Evolutionary conservation across 2,329 filamentous ascomycete species (phyloP), one percentile per base, ranked within the genome.

Genomic region (Hypoxylon sp.): DNA sequence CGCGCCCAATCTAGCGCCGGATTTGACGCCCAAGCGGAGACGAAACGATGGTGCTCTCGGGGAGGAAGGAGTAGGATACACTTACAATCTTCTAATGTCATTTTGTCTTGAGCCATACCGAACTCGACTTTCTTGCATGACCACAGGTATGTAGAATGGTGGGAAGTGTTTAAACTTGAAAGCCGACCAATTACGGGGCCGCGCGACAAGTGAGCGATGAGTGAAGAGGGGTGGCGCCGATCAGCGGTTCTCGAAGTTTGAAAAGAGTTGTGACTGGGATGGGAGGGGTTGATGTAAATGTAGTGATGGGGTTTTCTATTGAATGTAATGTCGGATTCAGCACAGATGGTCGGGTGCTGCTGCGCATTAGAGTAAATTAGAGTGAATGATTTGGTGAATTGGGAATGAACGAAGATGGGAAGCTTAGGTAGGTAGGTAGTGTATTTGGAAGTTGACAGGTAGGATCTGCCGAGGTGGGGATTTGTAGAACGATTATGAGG

Each of bases 31-130:
- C 10, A 32, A 57, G 32, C 11, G 21, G 30, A 19, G n/a, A 43
- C 7, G 4, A 48, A 19, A 25, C 10, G 23, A 25, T n/a, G 11
- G 21, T n/a, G 2, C 13, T n/a, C 25, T 28, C 14, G 23, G 23
- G 25, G 17, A 19, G 13, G 34, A 23, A 57, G 21, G 43, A 36
- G 30, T 43, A 9, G 38, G 19, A 28, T 65, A 53, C 60, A 80
- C 85, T 78, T 84, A 94, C 94, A 97, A 81, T 97, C 93, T 88
- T 94, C 91, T 84, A 97, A 85, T 82, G 89, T 90, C 92, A 96
- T 93, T 81, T 91, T 93, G 85, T 84, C 83, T 84, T 88, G 86
- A 83, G 88, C 85, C 92, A 95, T 95, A 78, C 78, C 89, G 86
- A 79, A 79, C 82, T 79, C 74, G 75, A 68, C 73, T 64, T 67